phyloP scores from a whole-genome alignment of 2,329 filamentous ascomycete genomes.

The Fusarium tricinctum region DNA sequence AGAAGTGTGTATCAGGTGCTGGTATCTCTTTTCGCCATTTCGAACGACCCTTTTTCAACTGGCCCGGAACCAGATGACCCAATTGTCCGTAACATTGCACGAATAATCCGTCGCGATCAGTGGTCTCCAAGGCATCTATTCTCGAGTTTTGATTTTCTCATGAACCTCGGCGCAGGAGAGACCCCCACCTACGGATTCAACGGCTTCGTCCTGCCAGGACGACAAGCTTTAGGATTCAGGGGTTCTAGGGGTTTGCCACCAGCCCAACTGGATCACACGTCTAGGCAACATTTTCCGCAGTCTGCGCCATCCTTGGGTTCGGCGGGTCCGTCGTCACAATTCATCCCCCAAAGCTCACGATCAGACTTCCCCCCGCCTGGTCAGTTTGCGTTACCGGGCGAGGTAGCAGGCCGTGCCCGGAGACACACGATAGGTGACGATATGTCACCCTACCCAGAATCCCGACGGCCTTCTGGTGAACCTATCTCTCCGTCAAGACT shows the following conservation, averaged over 20 bases:
- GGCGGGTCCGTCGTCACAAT: slow-evolving; percentile 36
- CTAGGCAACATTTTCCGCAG: slow-evolving; percentile 30
- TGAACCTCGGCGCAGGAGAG: slow-evolving; percentile 62
- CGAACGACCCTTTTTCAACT: slow-evolving; percentile 59
- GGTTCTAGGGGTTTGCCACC: slow-evolving; percentile 25
- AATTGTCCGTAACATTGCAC: slow-evolving; percentile 59
- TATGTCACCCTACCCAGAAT: slow-evolving; percentile 35
- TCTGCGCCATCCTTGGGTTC: slow-evolving; percentile 25
- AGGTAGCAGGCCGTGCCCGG: slow-evolving; percentile 38
- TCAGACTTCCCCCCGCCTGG: slow-evolving; percentile 34
- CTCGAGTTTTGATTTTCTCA: slow-evolving; percentile 65
- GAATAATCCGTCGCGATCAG: slow-evolving; percentile 61
- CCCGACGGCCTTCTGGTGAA: slow-evolving; percentile 56
- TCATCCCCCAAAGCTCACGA: slow-evolving; percentile 20
- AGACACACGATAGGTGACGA: slow-evolving; percentile 48
- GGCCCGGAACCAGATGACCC: slow-evolving; percentile 61
- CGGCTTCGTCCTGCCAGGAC: slow-evolving; percentile 53
- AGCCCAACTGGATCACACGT: slow-evolving; percentile 24
- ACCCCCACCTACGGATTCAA: slow-evolving; percentile 53
- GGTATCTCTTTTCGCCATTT: slow-evolving; percentile 63
- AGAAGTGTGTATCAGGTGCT: slow-evolving; percentile 66
- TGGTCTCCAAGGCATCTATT: slow-evolving; percentile 63
- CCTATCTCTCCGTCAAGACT: slow-evolving; percentile 57
- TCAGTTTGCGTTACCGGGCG: slow-evolving; percentile 27
- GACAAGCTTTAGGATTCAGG: slow-evolving; percentile 18